Conservation (phyloP, 2,329 filamentous ascomycete genomes). For the Claviceps digitariae region DNA sequence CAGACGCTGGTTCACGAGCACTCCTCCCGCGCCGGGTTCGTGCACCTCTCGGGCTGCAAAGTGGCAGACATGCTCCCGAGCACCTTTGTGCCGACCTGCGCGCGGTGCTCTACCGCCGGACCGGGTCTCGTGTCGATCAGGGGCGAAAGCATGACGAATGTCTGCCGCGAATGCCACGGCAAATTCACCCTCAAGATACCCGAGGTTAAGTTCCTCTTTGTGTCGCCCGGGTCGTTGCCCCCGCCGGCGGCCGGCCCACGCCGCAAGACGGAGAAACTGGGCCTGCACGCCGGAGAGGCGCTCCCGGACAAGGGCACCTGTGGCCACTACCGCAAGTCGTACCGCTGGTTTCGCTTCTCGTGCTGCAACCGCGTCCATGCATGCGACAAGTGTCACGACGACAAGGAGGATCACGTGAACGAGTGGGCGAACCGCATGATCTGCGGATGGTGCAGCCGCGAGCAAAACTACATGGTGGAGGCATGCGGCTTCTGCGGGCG, state of each 20-base stretch:
- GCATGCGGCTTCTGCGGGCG: slow-evolving; percentile 62
- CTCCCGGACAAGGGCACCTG: slow-evolving; percentile 41
- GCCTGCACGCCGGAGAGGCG: slow-evolving; percentile 41
- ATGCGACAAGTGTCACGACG: slow-evolving; percentile 67
- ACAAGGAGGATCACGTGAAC: slow-evolving; percentile 53
- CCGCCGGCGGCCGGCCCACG: slow-evolving; percentile 27
- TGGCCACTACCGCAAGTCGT: slow-evolving; percentile 43
- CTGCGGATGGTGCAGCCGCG: slow-evolving; percentile 65
- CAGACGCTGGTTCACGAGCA: slow-evolving; percentile 59
- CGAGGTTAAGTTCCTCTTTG: slow-evolving; percentile 62
- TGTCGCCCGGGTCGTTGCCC: slow-evolving; percentile 40
- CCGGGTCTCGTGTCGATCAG: slow-evolving; percentile 58
- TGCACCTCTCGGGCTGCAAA: slow-evolving; percentile 63
- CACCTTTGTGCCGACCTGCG: slow-evolving; percentile 67
- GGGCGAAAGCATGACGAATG: slow-evolving; percentile 58
- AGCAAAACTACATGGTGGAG: slow-evolving; percentile 67
- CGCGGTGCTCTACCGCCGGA: slow-evolving; percentile 57
- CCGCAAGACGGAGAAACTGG: slow-evolving; percentile 38
- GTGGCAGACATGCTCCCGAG: slow-evolving; percentile 66
- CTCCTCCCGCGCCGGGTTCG: slow-evolving; percentile 62
- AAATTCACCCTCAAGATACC: slow-evolving; percentile 71
- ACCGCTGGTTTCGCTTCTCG: slow-evolving; percentile 52
- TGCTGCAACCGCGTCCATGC: slow-evolving; percentile 45
- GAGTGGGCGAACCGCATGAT: slow-evolving; percentile 80
- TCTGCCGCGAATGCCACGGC: slow-evolving; percentile 67